A percentile compares a stretch with the other conserved stretches of the same genome.
Evolutionary conservation across 805 yeast genomes (phyloP).

Genomic region (Wickerhamiella dianesei): DNA sequence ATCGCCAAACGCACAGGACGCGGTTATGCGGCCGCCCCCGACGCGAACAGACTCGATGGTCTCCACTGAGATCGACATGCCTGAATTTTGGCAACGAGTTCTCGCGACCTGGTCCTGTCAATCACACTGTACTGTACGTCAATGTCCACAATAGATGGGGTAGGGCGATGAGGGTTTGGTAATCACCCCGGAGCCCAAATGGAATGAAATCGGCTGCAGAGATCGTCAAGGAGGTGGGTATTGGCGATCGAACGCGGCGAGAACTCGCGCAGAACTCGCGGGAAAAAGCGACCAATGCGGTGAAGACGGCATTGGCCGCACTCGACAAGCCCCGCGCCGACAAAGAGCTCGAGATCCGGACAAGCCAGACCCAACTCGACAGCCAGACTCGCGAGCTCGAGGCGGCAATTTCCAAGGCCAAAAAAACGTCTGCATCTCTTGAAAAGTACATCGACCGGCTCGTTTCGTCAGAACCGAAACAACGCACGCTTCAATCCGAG

Average conservation of each 20-base stretch:
- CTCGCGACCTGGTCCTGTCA: too few species aligned
- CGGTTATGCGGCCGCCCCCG: not conserved
- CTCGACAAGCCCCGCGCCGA: constrained; percentile 18
- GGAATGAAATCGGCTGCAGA: constrained; percentile 1
- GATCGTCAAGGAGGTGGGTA: constrained; percentile 6
- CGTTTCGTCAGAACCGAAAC: not conserved
- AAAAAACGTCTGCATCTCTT: constrained; percentile 1
- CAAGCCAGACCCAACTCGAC: constrained; percentile 10
- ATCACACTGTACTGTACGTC: too few species aligned
- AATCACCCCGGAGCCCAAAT: not conserved
- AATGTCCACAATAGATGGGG: too few species aligned
- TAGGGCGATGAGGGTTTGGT: not conserved
- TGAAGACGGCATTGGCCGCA: constrained; percentile 11
- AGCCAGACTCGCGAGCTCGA: constrained; percentile 9
- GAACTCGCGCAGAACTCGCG: constrained; percentile 7
- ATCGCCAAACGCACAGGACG: not conserved
- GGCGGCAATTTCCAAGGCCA: constrained; percentile 5
- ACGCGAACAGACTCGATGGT: not conserved
- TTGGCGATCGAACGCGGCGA: constrained; percentile 9
- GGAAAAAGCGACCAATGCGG: constrained; percentile 8
- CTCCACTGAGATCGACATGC: not conserved
- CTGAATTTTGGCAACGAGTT: not conserved
- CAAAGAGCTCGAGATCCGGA: constrained; percentile 18
- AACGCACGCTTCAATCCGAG: constrained; percentile 17
- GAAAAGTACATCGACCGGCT: not conserved